Conservation (phyloP, 306 rosid genomes). For the Clitoria ternatea region DNA sequence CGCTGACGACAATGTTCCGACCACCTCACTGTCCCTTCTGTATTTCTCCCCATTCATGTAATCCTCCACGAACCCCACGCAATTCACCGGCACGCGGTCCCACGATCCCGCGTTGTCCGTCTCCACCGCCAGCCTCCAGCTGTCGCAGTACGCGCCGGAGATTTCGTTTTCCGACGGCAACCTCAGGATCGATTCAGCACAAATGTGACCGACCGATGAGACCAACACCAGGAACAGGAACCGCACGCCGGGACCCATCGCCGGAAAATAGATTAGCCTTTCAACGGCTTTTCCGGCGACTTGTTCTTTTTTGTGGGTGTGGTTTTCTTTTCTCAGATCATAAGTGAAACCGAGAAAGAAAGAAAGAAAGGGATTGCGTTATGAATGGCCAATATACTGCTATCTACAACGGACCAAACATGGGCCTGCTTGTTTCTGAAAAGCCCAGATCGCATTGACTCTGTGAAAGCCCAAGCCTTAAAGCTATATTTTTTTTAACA, state of each 20-base stretch:
- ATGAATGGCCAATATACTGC: too few relatives aligned
- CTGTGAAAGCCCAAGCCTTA: too few relatives aligned
- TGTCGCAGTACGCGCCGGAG: slow-evolving; percentile 50
- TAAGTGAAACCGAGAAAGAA: neutral
- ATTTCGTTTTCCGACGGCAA: slow-evolving; percentile 28
- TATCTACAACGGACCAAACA: too few relatives aligned
- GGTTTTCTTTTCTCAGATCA: too few relatives aligned
- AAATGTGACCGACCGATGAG: slow-evolving; percentile 2
- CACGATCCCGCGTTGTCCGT: slow-evolving; percentile 68
- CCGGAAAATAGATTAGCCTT: slow-evolving; percentile 35
- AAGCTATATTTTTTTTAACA: too few relatives aligned
- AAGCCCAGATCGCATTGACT: too few relatives aligned
- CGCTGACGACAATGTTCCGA: slow-evolving; percentile 28
- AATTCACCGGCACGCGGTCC: slow-evolving; percentile 46
- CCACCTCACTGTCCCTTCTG: slow-evolving; percentile 40
- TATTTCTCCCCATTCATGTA: slow-evolving; percentile 55
- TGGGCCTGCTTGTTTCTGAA: too few relatives aligned
- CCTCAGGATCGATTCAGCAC: slow-evolving; percentile 31
- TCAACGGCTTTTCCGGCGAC: slow-evolving; percentile 27
- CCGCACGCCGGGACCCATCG: slow-evolving; percentile 27
- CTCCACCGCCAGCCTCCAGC: slow-evolving; percentile 83
- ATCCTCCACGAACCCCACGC: slow-evolving; percentile 45
- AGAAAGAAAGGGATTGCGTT: too few relatives aligned
- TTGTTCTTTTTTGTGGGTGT: too few relatives aligned
- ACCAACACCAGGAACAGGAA: neutral